These are phyloP conservation scores for Carallia pectinifolia DNA, from an alignment of 345 rosid species.

Conservation along the genomic window DNA sequence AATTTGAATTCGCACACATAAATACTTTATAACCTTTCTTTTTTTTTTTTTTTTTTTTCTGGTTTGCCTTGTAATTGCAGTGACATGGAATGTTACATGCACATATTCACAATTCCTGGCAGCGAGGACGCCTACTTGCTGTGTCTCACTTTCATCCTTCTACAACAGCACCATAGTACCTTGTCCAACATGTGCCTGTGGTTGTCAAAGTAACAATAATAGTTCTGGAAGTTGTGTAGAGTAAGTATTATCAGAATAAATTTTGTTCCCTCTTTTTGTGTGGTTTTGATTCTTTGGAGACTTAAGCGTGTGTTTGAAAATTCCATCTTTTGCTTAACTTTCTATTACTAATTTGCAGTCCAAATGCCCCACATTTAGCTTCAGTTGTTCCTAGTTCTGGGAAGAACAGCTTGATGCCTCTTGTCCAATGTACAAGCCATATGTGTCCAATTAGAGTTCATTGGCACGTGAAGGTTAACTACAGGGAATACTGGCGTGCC, in stretches of 20 bases:
- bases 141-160: constrained; percentile 88
- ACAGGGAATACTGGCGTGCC: constrained; percentile 84
- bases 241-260: constrained; percentile 44
- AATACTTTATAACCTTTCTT: background rate
- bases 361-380: constrained; percentile 53
- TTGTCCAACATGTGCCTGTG: constrained; percentile 79
- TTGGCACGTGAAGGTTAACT: constrained; percentile 84
- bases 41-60: background rate
- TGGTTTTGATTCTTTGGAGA: background rate
- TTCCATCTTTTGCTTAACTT: background rate
- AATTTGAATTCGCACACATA: background rate
- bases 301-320: background rate
- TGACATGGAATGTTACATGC: constrained; percentile 94
- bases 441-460: constrained; percentile 94
- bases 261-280: background rate
- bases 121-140: constrained; percentile 69
- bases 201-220: constrained; percentile 55
- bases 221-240: constrained; percentile 56
- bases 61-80: constrained; percentile 32
- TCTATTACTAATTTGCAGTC: constrained; percentile 40
- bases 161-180: constrained; percentile 63
- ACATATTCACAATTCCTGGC: constrained; percentile 82
- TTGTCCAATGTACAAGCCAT: constrained; percentile 73
- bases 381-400: constrained; percentile 49
- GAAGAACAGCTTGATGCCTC: constrained; percentile 46